Conservation (phyloP, 192 early-diverging fungal genomes). For the Glomus cerebriforme region DNA sequence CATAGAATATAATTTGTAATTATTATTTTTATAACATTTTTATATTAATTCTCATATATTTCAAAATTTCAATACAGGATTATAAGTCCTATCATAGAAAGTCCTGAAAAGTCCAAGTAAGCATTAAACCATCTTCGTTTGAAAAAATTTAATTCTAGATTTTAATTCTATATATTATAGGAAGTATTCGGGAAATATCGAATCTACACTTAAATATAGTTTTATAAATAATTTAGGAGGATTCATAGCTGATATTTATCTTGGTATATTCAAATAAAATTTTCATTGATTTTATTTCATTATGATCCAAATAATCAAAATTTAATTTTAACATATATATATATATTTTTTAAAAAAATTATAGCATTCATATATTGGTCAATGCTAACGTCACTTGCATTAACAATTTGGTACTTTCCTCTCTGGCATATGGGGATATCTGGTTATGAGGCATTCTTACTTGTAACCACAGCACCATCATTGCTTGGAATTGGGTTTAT, state of each 20-base stretch:
- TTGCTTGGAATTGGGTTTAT: constrained; percentile 60
- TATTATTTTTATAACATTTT: not conserved
- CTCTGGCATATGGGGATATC: constrained; percentile 86
- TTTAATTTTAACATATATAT: not conserved
- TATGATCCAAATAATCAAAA: not conserved
- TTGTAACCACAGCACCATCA: constrained; percentile 59
- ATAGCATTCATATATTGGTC: constrained; percentile 80
- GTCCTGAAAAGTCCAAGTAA: not conserved
- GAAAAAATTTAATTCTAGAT: not conserved
- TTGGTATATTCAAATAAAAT: constrained; percentile 43
- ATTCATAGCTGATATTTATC: constrained; percentile 68
- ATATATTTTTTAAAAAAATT: not conserved
- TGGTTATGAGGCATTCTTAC: constrained; percentile 73
- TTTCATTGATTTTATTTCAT: not conserved
- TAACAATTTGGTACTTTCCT: constrained; percentile 81
- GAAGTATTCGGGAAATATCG: not conserved
- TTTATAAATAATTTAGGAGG: constrained; percentile 21
- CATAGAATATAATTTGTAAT: not conserved
- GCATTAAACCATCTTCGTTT: not conserved
- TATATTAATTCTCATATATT: not conserved
- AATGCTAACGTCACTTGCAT: constrained; percentile 70
- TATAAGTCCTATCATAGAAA: not conserved
- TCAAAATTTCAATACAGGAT: not conserved
- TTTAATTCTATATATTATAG: not conserved
- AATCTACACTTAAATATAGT: not conserved